Evolutionary conservation across 306 rosid species (phyloP), one percentile per base, ranked within the genome.

Genomic region (Castanea crenata): DNA sequence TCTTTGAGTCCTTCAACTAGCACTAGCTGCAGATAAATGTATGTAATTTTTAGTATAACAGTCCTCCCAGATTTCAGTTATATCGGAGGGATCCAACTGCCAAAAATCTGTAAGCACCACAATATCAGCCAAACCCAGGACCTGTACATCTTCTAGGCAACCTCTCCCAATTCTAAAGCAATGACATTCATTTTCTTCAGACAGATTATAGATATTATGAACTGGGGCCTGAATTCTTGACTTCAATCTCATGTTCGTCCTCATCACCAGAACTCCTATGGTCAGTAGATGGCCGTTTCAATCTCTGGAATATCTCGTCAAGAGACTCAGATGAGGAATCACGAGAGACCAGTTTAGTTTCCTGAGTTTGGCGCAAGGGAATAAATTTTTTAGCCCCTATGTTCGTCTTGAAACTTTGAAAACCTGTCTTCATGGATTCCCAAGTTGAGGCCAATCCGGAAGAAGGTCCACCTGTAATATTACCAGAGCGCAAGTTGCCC

Each of bases 271-370:
- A 51, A 80, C 67, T 76, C 69, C 44, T 84, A 65, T 72, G 89
- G 55, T 84, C 91, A 23, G 32, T 59, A 56, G 96, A 88, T 34
- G 97, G 97, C 71, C 81, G 91, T 55, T 90, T 92, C 85, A 93
- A 84, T 89, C 96, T 88, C 85, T 93, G 99, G 79, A 95, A 93
- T 83, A 95, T 91, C 74, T 93, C 97, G 74, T 95, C 99, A 6
- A 95, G 99, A 69, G 99, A 90, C 83, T 92, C 94, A 1, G 93
- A 84, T 1, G 98, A 95, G 75, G 94, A 82, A 80, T 3, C 88
- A 41, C 78, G 92, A 55, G 95, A 55, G n/a, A 88, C 75, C 12
- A 82, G 74, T 70, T 65, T 74, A 78, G 69, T 77, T 71, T 86
- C 96, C 76, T 84, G 92, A 27, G 74, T 79, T 86, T 94, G 93